Conservation (phyloP, 139 green algal species). For the Chlorella sp. region DNA sequence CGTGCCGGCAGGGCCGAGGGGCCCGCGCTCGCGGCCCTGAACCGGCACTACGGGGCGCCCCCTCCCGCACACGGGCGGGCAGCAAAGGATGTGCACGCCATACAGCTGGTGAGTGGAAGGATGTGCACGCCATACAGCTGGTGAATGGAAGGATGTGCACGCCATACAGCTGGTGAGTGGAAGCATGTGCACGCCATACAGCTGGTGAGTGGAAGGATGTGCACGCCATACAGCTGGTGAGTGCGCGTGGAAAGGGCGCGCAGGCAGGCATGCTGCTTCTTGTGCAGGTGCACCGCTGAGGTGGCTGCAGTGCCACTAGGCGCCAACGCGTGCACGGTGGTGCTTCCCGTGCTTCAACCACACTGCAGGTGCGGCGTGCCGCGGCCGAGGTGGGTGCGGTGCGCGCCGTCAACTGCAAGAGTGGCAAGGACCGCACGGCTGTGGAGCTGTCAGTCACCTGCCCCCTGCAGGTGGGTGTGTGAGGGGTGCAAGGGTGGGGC, state of each 20-base stretch:
- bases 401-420: conserved; percentile 37
- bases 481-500: background rate
- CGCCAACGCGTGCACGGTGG: too few relatives aligned
- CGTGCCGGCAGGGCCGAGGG: background rate
- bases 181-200: conserved; percentile 27
- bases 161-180: conserved; percentile 25
- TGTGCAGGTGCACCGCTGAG: too few relatives aligned
- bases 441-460: conserved; percentile 23
- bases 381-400: conserved; percentile 14
- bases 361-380: conserved; percentile 18
- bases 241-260: too few relatives aligned
- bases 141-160: conserved; percentile 33
- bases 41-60: conserved; percentile 26
- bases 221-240: too few relatives aligned
- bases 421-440: conserved; percentile 38
- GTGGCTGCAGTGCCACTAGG: too few relatives aligned
- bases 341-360: too few relatives aligned
- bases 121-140: conserved; percentile 22
- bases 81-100: conserved; percentile 25
- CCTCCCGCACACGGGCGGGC: background rate
- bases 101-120: conserved; percentile 35
- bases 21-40: conserved; percentile 17
- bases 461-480: conserved; percentile 13
- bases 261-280: too few relatives aligned
- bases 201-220: conserved; percentile 32